Conservation (phyloP, 2,329 filamentous ascomycete species). For the Pseudocercospora macadamiae region DNA sequence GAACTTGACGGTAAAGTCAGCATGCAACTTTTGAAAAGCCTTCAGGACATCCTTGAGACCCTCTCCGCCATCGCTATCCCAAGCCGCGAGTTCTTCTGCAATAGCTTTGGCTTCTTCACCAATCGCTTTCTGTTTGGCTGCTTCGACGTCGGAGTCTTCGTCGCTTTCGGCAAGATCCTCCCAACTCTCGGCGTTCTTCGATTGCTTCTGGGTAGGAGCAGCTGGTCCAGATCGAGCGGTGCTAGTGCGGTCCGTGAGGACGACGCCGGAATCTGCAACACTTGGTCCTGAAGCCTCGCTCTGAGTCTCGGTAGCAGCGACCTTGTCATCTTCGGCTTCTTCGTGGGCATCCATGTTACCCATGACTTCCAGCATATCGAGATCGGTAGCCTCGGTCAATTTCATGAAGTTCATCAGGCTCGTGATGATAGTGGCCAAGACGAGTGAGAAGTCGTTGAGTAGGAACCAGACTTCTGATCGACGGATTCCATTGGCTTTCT, state of each 20-base stretch:
- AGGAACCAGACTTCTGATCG: constrained; percentile 71
- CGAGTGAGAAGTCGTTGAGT: constrained; percentile 66
- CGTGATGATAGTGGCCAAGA: constrained; percentile 72
- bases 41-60: constrained; percentile 60
- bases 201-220: constrained; percentile 38
- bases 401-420: constrained; percentile 63
- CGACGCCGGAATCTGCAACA: constrained; percentile 33
- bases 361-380: constrained; percentile 56
- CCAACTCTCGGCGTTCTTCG: constrained; percentile 49
- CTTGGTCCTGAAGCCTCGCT: constrained; percentile 31
- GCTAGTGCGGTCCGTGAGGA: constrained; percentile 33
- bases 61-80: constrained; percentile 47
- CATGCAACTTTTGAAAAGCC: constrained; percentile 61
- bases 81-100: constrained; percentile 35
- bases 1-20: constrained; percentile 68
- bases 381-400: constrained; percentile 48
- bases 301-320: constrained; percentile 37
- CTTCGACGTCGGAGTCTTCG: constrained; percentile 37
- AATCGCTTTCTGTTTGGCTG: constrained; percentile 29
- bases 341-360: constrained; percentile 57
- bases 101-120: constrained; percentile 29
- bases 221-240: constrained; percentile 15
- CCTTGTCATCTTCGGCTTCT: constrained; percentile 47
- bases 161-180: constrained; percentile 43
- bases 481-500: constrained; percentile 67